phyloP scores from a whole-genome alignment of 2,329 filamentous ascomycete species.

The Monilinia polystroma region DNA sequence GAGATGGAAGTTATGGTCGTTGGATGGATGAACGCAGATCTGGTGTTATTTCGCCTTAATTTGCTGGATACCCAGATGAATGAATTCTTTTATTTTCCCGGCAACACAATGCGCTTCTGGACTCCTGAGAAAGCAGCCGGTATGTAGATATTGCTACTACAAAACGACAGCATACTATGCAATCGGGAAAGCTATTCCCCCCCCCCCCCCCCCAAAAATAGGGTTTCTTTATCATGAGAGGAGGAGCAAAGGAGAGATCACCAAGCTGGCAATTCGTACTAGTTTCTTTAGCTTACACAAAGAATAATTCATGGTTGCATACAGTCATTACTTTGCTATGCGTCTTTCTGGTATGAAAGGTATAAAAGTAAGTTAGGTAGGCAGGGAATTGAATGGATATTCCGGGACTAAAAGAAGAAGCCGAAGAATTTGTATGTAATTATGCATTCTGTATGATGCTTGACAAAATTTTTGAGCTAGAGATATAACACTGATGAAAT shows the following conservation, averaged over 20 bases:
- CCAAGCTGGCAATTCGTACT: too few relatives aligned
- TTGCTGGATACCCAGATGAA: too few relatives aligned
- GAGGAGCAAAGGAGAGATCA: neutral
- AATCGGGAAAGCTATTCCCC: too few relatives aligned
- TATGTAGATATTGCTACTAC: too few relatives aligned
- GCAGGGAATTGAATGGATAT: neutral
- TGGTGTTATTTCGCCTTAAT: neutral
- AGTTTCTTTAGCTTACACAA: neutral
- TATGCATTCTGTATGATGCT: neutral
- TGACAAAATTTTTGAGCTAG: too few relatives aligned
- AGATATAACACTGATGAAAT: too few relatives aligned
- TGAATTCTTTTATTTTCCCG: too few relatives aligned
- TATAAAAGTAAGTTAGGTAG: neutral
- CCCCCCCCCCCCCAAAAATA: neutral
- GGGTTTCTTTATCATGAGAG: too few relatives aligned
- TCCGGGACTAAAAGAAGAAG: neutral
- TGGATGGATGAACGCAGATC: neutral
- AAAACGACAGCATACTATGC: too few relatives aligned
- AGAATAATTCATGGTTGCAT: neutral
- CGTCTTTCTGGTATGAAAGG: too few relatives aligned
- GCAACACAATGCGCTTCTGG: too few relatives aligned
- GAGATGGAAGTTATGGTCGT: neutral
- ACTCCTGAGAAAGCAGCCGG: too few relatives aligned
- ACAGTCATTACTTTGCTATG: neutral
- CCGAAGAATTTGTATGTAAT: neutral